Evolutionary conservation across 495 filamentous ascomycete species (phyloP).

Genomic region (Gamarada debralockiae): DNA sequence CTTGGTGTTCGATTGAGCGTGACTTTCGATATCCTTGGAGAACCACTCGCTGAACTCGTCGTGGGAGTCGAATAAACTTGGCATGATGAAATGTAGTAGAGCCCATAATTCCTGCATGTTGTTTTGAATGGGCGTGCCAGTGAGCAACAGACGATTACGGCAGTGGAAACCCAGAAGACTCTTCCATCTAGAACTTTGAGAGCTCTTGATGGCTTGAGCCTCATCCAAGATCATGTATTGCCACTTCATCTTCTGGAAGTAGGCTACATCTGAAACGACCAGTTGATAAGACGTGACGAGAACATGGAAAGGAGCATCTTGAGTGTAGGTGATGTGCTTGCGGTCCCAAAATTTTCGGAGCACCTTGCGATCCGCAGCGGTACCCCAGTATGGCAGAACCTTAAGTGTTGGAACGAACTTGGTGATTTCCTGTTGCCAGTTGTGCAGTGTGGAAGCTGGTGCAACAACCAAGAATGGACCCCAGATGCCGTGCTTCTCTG

Average conservation of each 20-base stretch:
- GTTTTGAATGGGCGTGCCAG: slow-evolving; percentile 97
- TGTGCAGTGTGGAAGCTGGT: slow-evolving; percentile 93
- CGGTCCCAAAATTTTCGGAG: slow-evolving; percentile 98
- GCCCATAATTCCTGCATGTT: slow-evolving; percentile 99
- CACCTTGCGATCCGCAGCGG: slow-evolving; percentile 89
- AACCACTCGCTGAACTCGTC: slow-evolving; percentile 99
- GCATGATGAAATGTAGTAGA: slow-evolving; percentile 98
- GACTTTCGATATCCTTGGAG: slow-evolving; percentile 98
- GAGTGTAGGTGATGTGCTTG: slow-evolving; percentile 91
- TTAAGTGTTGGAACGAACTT: slow-evolving; percentile 92
- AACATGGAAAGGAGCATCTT: slow-evolving; percentile 91
- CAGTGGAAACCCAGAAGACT: slow-evolving; percentile 89
- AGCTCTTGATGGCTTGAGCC: slow-evolving; percentile 98
- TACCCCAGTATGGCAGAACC: slow-evolving; percentile 96
- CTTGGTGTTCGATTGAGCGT: slow-evolving; percentile 97
- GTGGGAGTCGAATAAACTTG: slow-evolving; percentile 94
- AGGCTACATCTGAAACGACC: slow-evolving; percentile 90
- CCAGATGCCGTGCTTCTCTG: slow-evolving; percentile 97
- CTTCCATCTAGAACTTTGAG: slow-evolving; percentile 95
- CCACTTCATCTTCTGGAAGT: slow-evolving; percentile 98
- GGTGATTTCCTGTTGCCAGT: slow-evolving; percentile 98
- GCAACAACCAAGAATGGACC: slow-evolving; percentile 97
- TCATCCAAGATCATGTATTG: slow-evolving; percentile 99
- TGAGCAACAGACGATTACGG: slow-evolving; percentile 90
- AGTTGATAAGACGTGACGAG: slow-evolving; percentile 96